Evolutionary conservation across 2,329 filamentous ascomycete genomes (phyloP).

Genomic region (Beauveria australis): DNA sequence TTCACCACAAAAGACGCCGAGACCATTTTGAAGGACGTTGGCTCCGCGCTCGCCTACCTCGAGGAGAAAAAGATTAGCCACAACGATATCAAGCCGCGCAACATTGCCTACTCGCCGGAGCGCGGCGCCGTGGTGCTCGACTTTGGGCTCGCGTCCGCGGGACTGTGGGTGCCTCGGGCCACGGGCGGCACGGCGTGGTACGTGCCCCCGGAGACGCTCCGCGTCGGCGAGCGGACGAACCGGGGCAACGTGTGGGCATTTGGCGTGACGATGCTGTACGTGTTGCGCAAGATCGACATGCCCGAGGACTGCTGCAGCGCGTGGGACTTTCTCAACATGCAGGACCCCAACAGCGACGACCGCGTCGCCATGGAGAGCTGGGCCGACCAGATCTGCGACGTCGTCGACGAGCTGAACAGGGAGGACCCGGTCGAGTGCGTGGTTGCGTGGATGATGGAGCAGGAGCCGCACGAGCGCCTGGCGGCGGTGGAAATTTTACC

Average conservation of each 20-base stretch:
- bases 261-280: conserved; percentile 13
- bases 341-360: not conserved
- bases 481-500: not conserved
- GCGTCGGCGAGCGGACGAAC: not conserved
- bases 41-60: conserved; percentile 10
- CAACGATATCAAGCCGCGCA: conserved; percentile 15
- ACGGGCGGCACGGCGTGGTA: conserved; percentile 9
- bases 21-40: not conserved
- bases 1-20: not conserved
- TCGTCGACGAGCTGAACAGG: not conserved
- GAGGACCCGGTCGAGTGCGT: not conserved
- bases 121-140: conserved; percentile 13
- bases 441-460: conserved; percentile 3
- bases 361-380: not conserved
- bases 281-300: conserved; percentile 1
- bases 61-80: conserved; percentile 7
- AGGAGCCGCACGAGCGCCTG: not conserved
- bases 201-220: not conserved
- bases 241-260: conserved; percentile 12
- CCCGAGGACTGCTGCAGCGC: not conserved
- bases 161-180: conserved; percentile 22
- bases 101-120: conserved; percentile 12
- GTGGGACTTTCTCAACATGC: not conserved
- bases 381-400: not conserved
- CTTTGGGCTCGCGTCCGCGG: conserved; percentile 11